Evolutionary conservation across 805 yeast genomes (phyloP).

Genomic region (Yarrowia deformans): DNA sequence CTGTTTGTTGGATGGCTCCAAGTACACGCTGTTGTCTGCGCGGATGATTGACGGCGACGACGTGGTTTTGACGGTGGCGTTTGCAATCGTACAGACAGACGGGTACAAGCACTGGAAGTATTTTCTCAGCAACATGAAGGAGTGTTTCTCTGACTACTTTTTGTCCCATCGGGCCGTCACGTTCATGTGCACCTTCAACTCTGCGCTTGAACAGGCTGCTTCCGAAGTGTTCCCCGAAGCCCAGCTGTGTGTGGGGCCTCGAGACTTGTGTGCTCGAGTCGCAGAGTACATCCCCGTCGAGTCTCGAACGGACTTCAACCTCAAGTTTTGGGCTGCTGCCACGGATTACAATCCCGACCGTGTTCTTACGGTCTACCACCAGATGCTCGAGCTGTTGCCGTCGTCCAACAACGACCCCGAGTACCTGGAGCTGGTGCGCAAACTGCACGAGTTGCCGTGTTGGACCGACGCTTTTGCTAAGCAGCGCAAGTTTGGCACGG

Average conservation of each 20-base stretch:
- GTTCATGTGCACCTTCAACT: slow-evolving; percentile 30
- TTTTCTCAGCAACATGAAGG: slow-evolving; percentile 30
- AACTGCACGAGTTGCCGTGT: slow-evolving; percentile 31
- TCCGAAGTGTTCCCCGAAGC: slow-evolving; percentile 26
- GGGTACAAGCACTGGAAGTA: slow-evolving; percentile 39
- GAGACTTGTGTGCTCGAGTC: slow-evolving; percentile 22
- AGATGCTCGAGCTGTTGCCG: slow-evolving; percentile 29
- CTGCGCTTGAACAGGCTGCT: slow-evolving; percentile 28
- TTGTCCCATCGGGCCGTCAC: slow-evolving; percentile 18
- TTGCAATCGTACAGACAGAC: slow-evolving; percentile 27
- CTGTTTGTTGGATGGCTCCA: slow-evolving; percentile 25
- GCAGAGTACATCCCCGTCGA: slow-evolving; percentile 25
- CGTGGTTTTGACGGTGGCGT: slow-evolving; percentile 27
- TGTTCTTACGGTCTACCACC: slow-evolving; percentile 29
- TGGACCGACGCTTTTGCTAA: slow-evolving; percentile 37
- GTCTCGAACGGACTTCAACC: slow-evolving; percentile 13
- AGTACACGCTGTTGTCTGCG: slow-evolving; percentile 15
- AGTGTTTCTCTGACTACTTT: slow-evolving; percentile 28
- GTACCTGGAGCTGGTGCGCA: slow-evolving; percentile 23
- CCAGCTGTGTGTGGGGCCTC: slow-evolving; percentile 26
- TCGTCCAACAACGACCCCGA: slow-evolving; percentile 4
- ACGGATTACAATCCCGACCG: slow-evolving; percentile 30
- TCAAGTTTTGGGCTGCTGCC: slow-evolving; percentile 34
- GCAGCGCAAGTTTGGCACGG: slow-evolving; percentile 32
- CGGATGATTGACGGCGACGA: slow-evolving; percentile 36